phyloP scores from a whole-genome alignment of 352 stramenopile species.

The Phytophthora crassamura region DNA sequence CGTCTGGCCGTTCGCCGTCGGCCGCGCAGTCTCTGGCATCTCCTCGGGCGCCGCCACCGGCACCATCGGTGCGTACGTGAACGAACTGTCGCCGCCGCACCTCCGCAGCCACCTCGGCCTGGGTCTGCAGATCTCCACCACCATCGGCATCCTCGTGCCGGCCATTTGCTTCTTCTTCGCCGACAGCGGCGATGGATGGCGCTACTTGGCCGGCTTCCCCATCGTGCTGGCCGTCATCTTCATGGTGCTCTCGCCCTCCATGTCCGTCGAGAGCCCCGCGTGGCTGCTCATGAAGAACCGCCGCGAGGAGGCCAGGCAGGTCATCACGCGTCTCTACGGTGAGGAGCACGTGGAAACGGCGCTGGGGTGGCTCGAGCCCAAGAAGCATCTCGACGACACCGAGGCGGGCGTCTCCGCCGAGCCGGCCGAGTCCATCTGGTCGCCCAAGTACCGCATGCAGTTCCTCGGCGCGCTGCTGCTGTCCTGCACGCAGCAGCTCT shows the following conservation, averaged over 20 bases:
- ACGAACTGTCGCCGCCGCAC: slow-evolving; percentile 7
- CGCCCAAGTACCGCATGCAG: slow-evolving; percentile 1
- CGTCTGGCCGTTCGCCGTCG: slow-evolving; percentile 10
- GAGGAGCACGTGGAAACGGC: slow-evolving; percentile 7
- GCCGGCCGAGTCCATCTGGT: too few relatives aligned
- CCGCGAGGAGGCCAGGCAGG: slow-evolving; percentile 4
- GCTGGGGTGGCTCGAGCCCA: slow-evolving; percentile 13
- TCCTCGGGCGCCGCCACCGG: slow-evolving; percentile 6
- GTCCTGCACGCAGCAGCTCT: too few relatives aligned
- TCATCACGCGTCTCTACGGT: slow-evolving; percentile 23
- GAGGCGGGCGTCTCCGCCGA: too few relatives aligned
- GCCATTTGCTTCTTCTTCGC: slow-evolving; percentile 14
- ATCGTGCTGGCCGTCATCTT: slow-evolving; percentile 45
- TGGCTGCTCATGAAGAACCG: slow-evolving; percentile 25
- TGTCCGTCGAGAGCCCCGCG: slow-evolving; percentile 49
- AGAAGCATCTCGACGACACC: slow-evolving; percentile 1
- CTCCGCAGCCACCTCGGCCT: slow-evolving; percentile 4
- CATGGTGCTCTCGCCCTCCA: slow-evolving; percentile 36
- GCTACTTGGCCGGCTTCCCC: slow-evolving; percentile 51
- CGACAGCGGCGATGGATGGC: slow-evolving; percentile 39
- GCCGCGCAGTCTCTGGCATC: slow-evolving; percentile 1
- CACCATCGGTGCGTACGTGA: slow-evolving; percentile 10
- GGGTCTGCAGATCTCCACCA: slow-evolving; percentile 10
- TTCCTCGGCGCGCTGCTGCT: too few relatives aligned
- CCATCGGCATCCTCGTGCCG: slow-evolving; percentile 8